phyloP scores from a whole-genome alignment of 1,139 yeast species.

The Geotrichum australiense region DNA sequence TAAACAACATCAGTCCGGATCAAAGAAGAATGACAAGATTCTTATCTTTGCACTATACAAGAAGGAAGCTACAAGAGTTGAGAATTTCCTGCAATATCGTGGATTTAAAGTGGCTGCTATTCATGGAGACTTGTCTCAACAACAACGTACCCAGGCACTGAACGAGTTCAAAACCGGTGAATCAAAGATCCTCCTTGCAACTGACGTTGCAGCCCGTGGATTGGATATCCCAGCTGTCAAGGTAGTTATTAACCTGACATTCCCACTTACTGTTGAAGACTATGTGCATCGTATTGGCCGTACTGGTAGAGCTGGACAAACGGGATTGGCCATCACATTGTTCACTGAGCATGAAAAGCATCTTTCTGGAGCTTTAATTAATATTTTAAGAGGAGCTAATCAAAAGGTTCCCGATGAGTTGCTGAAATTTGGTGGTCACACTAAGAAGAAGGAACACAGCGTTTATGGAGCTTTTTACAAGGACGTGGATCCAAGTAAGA shows the following conservation, averaged over 20 bases:
- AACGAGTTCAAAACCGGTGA: conserved; percentile 79
- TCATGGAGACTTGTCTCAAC: conserved; percentile 92
- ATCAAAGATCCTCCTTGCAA: conserved; percentile 74
- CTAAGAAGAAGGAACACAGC: conserved; percentile 93
- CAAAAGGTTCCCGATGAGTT: conserved; percentile 97
- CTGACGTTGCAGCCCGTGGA: conserved; percentile 99
- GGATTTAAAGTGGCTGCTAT: conserved; percentile 85
- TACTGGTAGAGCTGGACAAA: conserved; percentile 88
- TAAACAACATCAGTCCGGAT: conserved; percentile 64
- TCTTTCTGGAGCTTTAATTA: conserved; percentile 88
- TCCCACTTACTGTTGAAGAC: conserved; percentile 96
- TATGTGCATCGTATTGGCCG: conserved; percentile 97
- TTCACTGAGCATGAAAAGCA: conserved; percentile 93
- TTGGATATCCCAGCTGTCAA: conserved; percentile 96
- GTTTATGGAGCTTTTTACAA: conserved; percentile 96
- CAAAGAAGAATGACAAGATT: conserved; percentile 62
- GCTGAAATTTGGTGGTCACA: conserved; percentile 92
- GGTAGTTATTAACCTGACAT: conserved; percentile 89
- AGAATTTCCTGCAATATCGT: conserved; percentile 60
- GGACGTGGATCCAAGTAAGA: conserved; percentile 78
- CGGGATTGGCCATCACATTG: conserved; percentile 44
- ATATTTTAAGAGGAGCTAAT: conserved; percentile 85
- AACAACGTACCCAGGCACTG: conserved; percentile 83
- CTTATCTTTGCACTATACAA: conserved; percentile 90
- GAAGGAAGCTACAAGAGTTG: conserved; percentile 92